phyloP scores from a whole-genome alignment of 345 rosid species.

The Salix dunnii region DNA sequence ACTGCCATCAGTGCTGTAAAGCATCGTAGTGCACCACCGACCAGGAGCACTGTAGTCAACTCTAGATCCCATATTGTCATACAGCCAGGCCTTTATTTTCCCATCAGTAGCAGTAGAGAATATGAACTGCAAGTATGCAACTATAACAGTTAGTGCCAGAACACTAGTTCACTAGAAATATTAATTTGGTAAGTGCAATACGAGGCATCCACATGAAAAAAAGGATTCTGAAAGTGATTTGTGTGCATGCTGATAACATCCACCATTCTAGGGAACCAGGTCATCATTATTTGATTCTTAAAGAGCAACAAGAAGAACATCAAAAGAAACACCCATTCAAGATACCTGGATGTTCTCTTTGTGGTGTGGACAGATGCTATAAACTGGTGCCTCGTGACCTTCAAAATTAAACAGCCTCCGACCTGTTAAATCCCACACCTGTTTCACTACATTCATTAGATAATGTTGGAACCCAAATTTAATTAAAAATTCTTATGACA shows the following conservation, averaged over 20 bases:
- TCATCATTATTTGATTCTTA: not conserved
- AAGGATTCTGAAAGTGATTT: not conserved
- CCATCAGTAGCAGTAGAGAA: slow-evolving; percentile 81
- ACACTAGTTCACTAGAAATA: not conserved
- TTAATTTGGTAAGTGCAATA: not conserved
- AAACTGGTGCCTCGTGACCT: slow-evolving; percentile 87
- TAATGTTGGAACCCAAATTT: slow-evolving; percentile 2
- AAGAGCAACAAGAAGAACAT: not conserved
- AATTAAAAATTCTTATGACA: slow-evolving; percentile 1
- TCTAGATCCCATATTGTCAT: slow-evolving; percentile 74
- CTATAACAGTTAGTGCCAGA: slow-evolving; percentile 13
- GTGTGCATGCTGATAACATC: not conserved
- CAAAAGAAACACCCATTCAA: not conserved
- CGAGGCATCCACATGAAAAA: not conserved
- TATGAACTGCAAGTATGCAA: slow-evolving; percentile 51
- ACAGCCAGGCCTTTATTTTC: slow-evolving; percentile 86
- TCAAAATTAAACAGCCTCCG: slow-evolving; percentile 60
- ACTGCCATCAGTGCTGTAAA: slow-evolving; percentile 79
- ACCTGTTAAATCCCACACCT: slow-evolving; percentile 83
- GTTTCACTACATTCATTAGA: slow-evolving; percentile 38
- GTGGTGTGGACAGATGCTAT: slow-evolving; percentile 87
- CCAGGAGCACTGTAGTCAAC: slow-evolving; percentile 86
- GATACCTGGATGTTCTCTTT: slow-evolving; percentile 84
- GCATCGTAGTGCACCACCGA: slow-evolving; percentile 76
- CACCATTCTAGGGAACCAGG: not conserved